These are phyloP conservation scores for Epichloe sylvatica DNA, from an alignment of 2,329 filamentous ascomycete species.

Conservation along the genomic window DNA sequence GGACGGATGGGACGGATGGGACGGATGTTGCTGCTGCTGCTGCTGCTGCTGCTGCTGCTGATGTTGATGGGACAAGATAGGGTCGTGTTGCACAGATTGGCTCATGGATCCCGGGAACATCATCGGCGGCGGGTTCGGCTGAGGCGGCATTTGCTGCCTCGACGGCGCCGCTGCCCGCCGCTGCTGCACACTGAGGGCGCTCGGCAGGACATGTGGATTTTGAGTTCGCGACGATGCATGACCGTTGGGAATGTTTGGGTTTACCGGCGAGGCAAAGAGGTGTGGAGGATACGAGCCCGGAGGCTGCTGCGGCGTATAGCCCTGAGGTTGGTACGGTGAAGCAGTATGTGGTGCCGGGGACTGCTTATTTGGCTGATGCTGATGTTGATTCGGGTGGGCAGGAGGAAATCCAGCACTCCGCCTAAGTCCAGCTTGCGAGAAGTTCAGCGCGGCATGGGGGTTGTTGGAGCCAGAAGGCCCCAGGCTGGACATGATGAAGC, in stretches of 20 bases:
- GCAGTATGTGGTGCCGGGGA: conserved; percentile 40
- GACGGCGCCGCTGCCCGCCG: conserved; percentile 28
- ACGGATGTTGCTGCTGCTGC: not conserved
- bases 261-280: conserved; percentile 36
- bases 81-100: conserved; percentile 29
- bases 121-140: conserved; percentile 24
- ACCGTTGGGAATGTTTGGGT: conserved; percentile 34
- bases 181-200: conserved; percentile 31
- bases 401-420: conserved; percentile 30
- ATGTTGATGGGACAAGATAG: conserved; percentile 30
- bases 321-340: conserved; percentile 39
- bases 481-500: conserved; percentile 31
- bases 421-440: conserved; percentile 36
- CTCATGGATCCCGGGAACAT: conserved; percentile 24
- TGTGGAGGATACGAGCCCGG: conserved; percentile 36
- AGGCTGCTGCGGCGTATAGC: conserved; percentile 39
- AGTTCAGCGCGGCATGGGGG: conserved; percentile 38
- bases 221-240: conserved; percentile 26
- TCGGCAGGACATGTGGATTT: conserved; percentile 33
- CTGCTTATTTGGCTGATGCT: conserved; percentile 39
- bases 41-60: conserved; percentile 20
- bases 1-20: conserved; percentile 12
- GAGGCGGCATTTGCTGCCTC: conserved; percentile 32
- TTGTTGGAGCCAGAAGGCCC: conserved; percentile 38
- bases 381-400: conserved; percentile 34